Evolutionary conservation across 192 early-diverging fungal species (phyloP).

Genomic region (Linnemannia hyalina): DNA sequence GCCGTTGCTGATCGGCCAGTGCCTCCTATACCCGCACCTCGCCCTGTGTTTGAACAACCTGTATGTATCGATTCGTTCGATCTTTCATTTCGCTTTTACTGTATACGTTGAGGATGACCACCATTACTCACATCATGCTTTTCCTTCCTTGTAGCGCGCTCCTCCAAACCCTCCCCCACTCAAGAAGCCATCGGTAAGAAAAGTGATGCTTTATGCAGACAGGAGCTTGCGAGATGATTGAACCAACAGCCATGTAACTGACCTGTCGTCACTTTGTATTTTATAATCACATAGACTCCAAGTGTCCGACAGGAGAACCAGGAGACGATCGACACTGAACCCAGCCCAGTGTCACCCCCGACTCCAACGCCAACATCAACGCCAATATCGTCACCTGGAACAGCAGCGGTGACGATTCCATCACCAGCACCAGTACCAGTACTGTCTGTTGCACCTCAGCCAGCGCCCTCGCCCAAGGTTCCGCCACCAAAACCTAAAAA

Average conservation of each 20-base stretch:
- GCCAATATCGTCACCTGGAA: not conserved
- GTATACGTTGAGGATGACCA: not conserved
- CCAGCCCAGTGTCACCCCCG: constrained; percentile 22
- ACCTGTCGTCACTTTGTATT: not conserved
- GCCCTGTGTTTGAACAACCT: constrained; percentile 51
- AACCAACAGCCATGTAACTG: not conserved
- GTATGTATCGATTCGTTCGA: constrained; percentile 5
- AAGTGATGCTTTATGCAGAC: not conserved
- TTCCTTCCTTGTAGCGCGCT: constrained; percentile 23
- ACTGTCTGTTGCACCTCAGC: constrained; percentile 26
- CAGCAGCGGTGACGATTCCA: constrained; percentile 18
- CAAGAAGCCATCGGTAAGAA: constrained; percentile 42
- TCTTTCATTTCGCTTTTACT: not conserved
- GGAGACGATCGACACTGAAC: constrained; percentile 29
- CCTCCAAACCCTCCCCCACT: constrained; percentile 44
- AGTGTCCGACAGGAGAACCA: constrained; percentile 11
- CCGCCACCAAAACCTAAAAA: constrained; percentile 55
- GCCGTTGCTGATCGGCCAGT: constrained; percentile 22
- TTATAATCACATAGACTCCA: constrained; percentile 14
- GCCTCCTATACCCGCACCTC: constrained; percentile 29
- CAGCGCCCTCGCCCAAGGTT: constrained; percentile 33
- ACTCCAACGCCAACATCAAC: constrained; percentile 19
- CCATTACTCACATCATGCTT: not conserved
- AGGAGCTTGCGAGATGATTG: not conserved
- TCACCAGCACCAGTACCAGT: constrained; percentile 18